phyloP scores from a whole-genome alignment of 139 green algal species.

The Tetratostichococcus sp. region DNA sequence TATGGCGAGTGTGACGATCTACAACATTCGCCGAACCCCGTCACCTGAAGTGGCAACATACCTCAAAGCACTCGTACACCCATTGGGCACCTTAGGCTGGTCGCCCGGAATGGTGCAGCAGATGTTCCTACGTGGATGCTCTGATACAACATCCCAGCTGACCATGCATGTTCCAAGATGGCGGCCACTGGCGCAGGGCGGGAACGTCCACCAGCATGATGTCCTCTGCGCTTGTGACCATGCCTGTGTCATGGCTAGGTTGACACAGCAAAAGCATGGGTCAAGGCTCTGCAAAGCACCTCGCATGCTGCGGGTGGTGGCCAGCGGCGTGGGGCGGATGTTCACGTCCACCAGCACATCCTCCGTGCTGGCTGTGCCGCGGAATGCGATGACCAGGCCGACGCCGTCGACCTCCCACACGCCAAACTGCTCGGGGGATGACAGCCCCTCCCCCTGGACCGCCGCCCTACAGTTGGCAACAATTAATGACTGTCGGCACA shows the following conservation, averaged over 20 bases:
- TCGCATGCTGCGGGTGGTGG: not conserved
- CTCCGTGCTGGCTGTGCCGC: slow-evolving; percentile 16
- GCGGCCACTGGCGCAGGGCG: slow-evolving; percentile 1
- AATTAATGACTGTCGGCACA: too few relatives aligned
- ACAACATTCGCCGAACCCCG: too few relatives aligned
- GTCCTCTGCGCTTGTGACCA: too few relatives aligned
- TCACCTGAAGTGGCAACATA: too few relatives aligned
- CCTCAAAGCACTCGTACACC: too few relatives aligned
- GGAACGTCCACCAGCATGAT: slow-evolving; percentile 14
- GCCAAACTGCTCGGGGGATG: slow-evolving; percentile 21
- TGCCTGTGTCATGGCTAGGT: too few relatives aligned
- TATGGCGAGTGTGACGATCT: too few relatives aligned
- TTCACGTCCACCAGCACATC: slow-evolving; percentile 27
- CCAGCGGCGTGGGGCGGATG: slow-evolving; percentile 12
- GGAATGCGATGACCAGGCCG: slow-evolving; percentile 24
- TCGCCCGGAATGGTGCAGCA: too few relatives aligned
- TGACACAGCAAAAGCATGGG: too few relatives aligned
- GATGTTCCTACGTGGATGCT: too few relatives aligned
- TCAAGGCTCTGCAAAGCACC: too few relatives aligned
- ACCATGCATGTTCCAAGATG: not conserved
- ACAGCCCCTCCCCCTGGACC: not conserved
- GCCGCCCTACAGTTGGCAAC: slow-evolving; percentile 1
- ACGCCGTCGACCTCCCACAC: slow-evolving; percentile 20
- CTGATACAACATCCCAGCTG: not conserved
- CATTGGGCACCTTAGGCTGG: too few relatives aligned